Evolutionary conservation across 2,329 filamentous ascomycete genomes (phyloP).

Genomic region (Sporothrix luriei): DNA sequence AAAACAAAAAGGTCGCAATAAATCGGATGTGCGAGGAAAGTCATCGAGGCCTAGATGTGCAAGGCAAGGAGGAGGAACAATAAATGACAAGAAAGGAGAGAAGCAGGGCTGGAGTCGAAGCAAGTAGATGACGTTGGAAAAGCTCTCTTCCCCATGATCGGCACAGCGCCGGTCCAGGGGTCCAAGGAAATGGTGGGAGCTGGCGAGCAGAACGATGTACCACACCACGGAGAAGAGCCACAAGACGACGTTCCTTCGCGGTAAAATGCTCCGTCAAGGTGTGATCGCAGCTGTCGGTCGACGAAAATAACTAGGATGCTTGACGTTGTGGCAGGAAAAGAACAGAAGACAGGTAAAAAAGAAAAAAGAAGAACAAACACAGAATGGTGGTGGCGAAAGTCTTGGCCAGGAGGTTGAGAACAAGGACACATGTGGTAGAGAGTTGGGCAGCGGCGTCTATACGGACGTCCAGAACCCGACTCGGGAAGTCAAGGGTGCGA

Average conservation of each 20-base stretch:
- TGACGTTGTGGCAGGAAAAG: background rate
- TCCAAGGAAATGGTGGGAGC: background rate
- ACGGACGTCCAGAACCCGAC: conserved; percentile 24
- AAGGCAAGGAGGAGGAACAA: background rate
- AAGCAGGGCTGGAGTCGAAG: conserved; percentile 25
- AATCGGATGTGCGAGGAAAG: too few relatives aligned
- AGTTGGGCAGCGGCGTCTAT: conserved; percentile 11
- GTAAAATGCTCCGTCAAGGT: conserved; percentile 14
- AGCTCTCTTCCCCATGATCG: conserved; percentile 24
- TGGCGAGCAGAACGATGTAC: conserved; percentile 17
- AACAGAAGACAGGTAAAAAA: conserved; percentile 14
- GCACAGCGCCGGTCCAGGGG: conserved; percentile 25
- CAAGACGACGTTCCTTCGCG: background rate
- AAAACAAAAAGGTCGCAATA: background rate
- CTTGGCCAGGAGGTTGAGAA: background rate
- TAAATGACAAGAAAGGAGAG: conserved; percentile 23
- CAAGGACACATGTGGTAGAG: background rate
- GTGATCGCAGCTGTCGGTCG: conserved; percentile 20
- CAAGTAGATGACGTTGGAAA: conserved; percentile 30
- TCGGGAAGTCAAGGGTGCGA: conserved; percentile 10
- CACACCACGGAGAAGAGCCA: conserved; percentile 20
- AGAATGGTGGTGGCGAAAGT: background rate
- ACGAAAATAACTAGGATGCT: conserved; percentile 26
- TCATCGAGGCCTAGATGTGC: background rate
- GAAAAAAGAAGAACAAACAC: background rate